Base-by-base conservation (phyloP, 176 grass and related monocot species). In the Avena sativa region DNA sequence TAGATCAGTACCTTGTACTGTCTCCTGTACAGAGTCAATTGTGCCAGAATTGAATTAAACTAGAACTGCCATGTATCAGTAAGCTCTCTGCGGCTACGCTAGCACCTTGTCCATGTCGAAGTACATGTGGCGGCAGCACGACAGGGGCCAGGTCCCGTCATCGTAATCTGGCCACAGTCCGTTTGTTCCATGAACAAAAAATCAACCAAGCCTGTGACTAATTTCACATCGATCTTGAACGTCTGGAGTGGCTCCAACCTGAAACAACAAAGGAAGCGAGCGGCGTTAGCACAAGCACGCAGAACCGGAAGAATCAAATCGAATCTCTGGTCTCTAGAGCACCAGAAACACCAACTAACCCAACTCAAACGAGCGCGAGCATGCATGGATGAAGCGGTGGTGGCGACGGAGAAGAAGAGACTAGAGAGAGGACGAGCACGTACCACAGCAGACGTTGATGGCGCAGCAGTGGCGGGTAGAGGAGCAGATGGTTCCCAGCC, bases 401-500 rank as follows among this genome's bases (percentile, higher is more conserved):
- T 19, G 48, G 60, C 3, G 26, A 57, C 51, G 19, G 20, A 59
- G 43, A 71, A 2, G 64, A 47, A n/a, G 30, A 23, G 77, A 25
- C 25, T 25, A 25, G 30, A 44, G 44, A 2, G 40, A 14, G 0
- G 55, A 34, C 11, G 62, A 6, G 48, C 8, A 82, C 71, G 69
- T 85, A 91, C 93, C 96, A 72, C 96, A 98, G 80, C 96, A 95
- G 0, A 81, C 93, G 87, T 98, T 98, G 67, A 7, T 46, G 79
- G 93, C 86, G 90, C 96, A 95, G 88, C 93, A 94, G 49, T 91
- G 74, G 86, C 63, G 89, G 69, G 96, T 98, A 59, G 57, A 17
- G 66, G 68, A 17, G 84, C 96, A 95, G 75, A 95, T 91, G 61
- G 93, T 98, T 82, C 96, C 96, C 3, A 93, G 96, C 96, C 96